These are phyloP conservation scores for Terfezia boudieri DNA, from an alignment of 495 filamentous ascomycete genomes.

Conservation along the genomic window DNA sequence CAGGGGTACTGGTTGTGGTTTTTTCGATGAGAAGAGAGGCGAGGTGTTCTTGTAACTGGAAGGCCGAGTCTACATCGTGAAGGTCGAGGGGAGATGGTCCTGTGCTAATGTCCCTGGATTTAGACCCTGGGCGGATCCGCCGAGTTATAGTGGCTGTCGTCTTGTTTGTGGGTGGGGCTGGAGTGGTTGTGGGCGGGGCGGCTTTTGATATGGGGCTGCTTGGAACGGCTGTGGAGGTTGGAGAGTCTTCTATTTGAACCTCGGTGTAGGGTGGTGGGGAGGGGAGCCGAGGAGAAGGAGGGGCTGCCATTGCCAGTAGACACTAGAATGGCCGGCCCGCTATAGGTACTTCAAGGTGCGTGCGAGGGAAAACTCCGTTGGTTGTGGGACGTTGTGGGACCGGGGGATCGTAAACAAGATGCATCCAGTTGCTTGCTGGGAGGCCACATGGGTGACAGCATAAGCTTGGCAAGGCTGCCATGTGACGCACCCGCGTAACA, in stretches of 20 bases:
- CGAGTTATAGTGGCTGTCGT: conserved; percentile 54
- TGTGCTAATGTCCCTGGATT: conserved; percentile 68
- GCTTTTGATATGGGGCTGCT: conserved; percentile 23
- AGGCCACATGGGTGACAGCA: too few species aligned
- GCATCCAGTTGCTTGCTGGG: too few species aligned
- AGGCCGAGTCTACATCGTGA: conserved; percentile 79
- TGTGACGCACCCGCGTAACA: too few species aligned
- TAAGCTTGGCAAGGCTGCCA: too few species aligned
- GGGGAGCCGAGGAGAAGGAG: conserved; percentile 17
- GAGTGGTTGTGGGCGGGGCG: conserved; percentile 1
- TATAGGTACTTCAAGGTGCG: too few species aligned
- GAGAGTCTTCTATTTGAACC: conserved; percentile 11
- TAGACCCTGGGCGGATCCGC: conserved; percentile 81
- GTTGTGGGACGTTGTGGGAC: too few species aligned
- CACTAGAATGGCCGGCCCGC: too few species aligned
- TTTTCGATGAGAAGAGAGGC: conserved; percentile 69
- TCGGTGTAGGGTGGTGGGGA: conserved; percentile 18
- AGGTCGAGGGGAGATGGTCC: conserved; percentile 75
- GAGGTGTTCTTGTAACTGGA: conserved; percentile 95
- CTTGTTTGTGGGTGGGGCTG: conserved; percentile 43
- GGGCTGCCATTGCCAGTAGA: conserved; percentile 1
- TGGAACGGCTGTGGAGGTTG: conserved; percentile 27
- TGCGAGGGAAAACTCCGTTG: too few species aligned
- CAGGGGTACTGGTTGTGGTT: conserved; percentile 33
- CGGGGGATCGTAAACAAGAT: too few species aligned